Conservation (phyloP, 371 early-diverging fungal genomes). For the Lichtheimia ornata region DNA sequence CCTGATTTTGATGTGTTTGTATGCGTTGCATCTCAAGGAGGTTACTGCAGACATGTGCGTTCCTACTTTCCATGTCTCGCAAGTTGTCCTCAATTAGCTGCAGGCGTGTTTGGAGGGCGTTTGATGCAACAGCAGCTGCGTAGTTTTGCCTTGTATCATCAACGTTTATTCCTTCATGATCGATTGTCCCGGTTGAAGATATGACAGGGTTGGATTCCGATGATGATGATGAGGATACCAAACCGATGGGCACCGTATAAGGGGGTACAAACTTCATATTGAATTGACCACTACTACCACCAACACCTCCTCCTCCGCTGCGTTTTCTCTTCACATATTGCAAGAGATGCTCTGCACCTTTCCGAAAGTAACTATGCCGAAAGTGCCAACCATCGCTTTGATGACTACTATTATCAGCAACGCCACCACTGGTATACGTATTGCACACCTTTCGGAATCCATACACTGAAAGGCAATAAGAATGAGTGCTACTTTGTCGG, state of each 20-base stretch:
- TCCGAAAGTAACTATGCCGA: slow-evolving; percentile 15
- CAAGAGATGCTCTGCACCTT: slow-evolving; percentile 7
- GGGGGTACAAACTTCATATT: too few relatives aligned
- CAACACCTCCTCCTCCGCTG: too few relatives aligned
- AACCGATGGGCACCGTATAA: too few relatives aligned
- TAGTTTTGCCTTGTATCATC: too few relatives aligned
- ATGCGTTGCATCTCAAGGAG: slow-evolving; percentile 4
- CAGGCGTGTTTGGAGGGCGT: slow-evolving; percentile 1
- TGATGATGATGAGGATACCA: too few relatives aligned
- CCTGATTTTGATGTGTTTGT: slow-evolving; percentile 12
- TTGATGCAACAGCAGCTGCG: too few relatives aligned
- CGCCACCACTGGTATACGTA: not conserved
- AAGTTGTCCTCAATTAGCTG: not conserved
- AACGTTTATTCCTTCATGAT: too few relatives aligned
- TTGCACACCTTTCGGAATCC: slow-evolving; percentile 22
- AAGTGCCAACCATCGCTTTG: slow-evolving; percentile 15
- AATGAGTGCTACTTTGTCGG: not conserved
- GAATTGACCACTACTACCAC: too few relatives aligned
- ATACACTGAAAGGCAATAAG: slow-evolving; percentile 9
- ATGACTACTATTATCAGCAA: not conserved
- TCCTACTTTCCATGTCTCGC: slow-evolving; percentile 2
- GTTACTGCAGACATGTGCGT: not conserved
- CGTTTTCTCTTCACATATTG: slow-evolving; percentile 8
- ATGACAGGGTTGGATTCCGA: too few relatives aligned
- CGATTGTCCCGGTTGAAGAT: too few relatives aligned